Evolutionary conservation across 2,329 filamentous ascomycete genomes (phyloP), one percentile per base, ranked within the genome.

Genomic region (Ceratocystis colombiana): DNA sequence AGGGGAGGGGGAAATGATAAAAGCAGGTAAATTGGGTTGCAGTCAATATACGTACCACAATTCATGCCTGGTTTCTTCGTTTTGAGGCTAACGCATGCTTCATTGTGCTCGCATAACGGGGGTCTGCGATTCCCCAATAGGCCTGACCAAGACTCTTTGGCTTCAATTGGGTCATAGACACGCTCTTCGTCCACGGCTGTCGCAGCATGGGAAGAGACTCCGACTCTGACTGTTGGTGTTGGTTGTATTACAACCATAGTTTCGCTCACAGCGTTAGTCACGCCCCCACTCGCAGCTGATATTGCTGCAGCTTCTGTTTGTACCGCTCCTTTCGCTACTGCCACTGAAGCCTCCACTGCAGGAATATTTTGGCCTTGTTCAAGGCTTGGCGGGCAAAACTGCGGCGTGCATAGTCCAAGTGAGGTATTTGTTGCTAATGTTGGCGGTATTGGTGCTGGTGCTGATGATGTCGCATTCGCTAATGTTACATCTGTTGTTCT

Each of bases 41-140:
- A 17, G 46, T 17, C 57, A 33, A 61, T 15, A 45, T 45, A 77
- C 79, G 72, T 76, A 83, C 80, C 93, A 76, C 73, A 87, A 72
- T 97, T 99, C 69, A 89, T 78, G 1, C 94, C 94, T 0, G 90
- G 81, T 73, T 97, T 97, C 77, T 93, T 96, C 0, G 92, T 96
- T 20, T 86, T 82, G 64, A 93, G 78, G 70, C 82, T 89, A 69
- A 91, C 88, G 75, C 94, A 97, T 2, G 89, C 88, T 71, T 97
- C 92, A 64, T 85, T 80, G 72, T 99, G 94, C 61, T 96, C 91
- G 73, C 94, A 99, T 67, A 82, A 83, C 0, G 94, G 94, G 0
- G 84, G 80, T 1, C 84, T 77, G 66, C 88, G 86, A 74, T 88
- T 90, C 17, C 86, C 84, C 69, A 97, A 86, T 15, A 97, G 79